Evolutionary conservation across 2,329 filamentous ascomycete genomes (phyloP).

Genomic region (Fusarium sp.): DNA sequence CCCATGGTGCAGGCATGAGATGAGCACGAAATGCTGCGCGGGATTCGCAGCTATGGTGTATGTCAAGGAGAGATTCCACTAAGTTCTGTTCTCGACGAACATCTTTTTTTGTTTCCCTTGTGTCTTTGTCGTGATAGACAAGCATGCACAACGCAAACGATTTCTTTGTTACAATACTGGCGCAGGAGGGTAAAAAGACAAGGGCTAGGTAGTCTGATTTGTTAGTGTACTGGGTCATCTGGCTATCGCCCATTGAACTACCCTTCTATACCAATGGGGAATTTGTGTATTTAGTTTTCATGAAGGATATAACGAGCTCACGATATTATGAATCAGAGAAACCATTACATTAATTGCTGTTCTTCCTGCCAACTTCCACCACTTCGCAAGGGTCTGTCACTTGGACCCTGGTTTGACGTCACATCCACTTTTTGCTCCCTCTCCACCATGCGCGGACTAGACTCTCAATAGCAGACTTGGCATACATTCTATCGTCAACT

Average conservation of each 20-base stretch:
- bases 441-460: slow-evolving; percentile 12
- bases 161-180: slow-evolving; percentile 22
- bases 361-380: not conserved
- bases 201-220: slow-evolving; percentile 13
- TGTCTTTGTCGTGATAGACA: slow-evolving; percentile 18
- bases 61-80: slow-evolving; percentile 73
- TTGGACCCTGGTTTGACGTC: slow-evolving; percentile 42
- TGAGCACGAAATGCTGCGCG: slow-evolving; percentile 77
- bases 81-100: slow-evolving; percentile 12
- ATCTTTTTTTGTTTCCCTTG: not conserved
- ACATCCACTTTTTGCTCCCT: slow-evolving; percentile 16
- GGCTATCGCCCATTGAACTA: slow-evolving; percentile 8
- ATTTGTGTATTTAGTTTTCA: slow-evolving; percentile 40
- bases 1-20: slow-evolving; percentile 79
- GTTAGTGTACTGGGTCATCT: slow-evolving; percentile 13
- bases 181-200: slow-evolving; percentile 18
- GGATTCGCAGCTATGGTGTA: slow-evolving; percentile 77
- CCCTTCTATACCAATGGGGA: slow-evolving; percentile 23
- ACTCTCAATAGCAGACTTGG: slow-evolving; percentile 19
- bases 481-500: slow-evolving; percentile 19
- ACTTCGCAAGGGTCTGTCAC: not conserved
- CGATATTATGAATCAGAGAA: slow-evolving; percentile 38
- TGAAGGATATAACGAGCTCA: slow-evolving; percentile 43
- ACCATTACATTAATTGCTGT: not conserved
- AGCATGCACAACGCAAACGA: slow-evolving; percentile 37